phyloP scores from a whole-genome alignment of 768 basidiomycete genomes.

The Tricholoma sp. region DNA sequence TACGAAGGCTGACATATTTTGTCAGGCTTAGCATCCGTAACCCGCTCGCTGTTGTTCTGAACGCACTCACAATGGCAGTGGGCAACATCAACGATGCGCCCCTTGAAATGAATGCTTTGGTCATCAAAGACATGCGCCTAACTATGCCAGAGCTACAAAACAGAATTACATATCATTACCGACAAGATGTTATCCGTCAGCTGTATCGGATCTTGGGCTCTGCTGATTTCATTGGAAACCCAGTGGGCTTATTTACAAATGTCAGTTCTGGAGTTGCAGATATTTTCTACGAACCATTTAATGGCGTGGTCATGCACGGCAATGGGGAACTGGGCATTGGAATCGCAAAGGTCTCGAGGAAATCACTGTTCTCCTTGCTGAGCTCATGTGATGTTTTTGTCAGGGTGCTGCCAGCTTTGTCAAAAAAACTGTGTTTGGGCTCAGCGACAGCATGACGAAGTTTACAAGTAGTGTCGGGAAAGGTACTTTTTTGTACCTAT shows the following conservation, averaged over 20 bases:
- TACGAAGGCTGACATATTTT: background rate
- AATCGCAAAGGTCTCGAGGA: constrained; percentile 74
- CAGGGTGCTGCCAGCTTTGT: constrained; percentile 97
- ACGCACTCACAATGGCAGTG: constrained; percentile 93
- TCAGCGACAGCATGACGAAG: constrained; percentile 96
- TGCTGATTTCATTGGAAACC: constrained; percentile 94
- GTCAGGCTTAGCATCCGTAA: constrained; percentile 76
- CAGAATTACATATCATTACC: constrained; percentile 87
- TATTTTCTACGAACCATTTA: constrained; percentile 98
- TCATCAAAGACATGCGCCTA: constrained; percentile 90
- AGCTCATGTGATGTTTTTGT: background rate
- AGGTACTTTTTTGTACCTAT: constrained; percentile 38
- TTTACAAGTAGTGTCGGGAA: constrained; percentile 97
- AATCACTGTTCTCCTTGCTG: background rate
- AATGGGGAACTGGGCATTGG: constrained; percentile 92
- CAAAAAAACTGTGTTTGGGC: constrained; percentile 97
- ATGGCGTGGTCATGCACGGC: constrained; percentile 94
- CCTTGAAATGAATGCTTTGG: constrained; percentile 88
- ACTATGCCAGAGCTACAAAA: constrained; percentile 79
- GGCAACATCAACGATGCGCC: constrained; percentile 97
- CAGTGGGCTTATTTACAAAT: constrained; percentile 96
- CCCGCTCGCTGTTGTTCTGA: constrained; percentile 88
- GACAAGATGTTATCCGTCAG: constrained; percentile 89
- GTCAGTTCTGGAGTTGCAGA: constrained; percentile 97
- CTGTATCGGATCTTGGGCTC: constrained; percentile 97